phyloP scores from a whole-genome alignment of 2,329 filamentous ascomycete species.

The Aspergillus sp. region DNA sequence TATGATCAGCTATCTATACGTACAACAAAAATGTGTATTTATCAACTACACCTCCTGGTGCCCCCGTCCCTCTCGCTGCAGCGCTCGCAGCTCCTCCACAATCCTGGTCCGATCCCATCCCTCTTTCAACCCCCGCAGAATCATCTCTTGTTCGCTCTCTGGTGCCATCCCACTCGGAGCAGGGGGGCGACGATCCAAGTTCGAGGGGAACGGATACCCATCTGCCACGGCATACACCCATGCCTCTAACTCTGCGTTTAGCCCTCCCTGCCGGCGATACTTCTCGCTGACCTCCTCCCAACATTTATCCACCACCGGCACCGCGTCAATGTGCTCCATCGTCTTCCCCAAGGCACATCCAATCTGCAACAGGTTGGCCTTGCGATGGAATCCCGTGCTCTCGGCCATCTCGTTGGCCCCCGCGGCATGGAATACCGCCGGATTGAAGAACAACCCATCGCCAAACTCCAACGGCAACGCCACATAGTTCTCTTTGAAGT shows the following conservation, averaged over 20 bases:
- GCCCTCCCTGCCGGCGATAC: slow-evolving; percentile 37
- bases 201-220: slow-evolving; percentile 65
- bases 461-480: slow-evolving; percentile 56
- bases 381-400: slow-evolving; percentile 49
- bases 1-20: too few species aligned
- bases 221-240: slow-evolving; percentile 56
- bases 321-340: slow-evolving; percentile 62
- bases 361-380: slow-evolving; percentile 64
- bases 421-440: slow-evolving; percentile 64
- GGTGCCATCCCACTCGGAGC: slow-evolving; percentile 61
- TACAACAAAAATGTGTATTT: too few species aligned
- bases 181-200: slow-evolving; percentile 60
- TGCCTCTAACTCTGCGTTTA: slow-evolving; percentile 48
- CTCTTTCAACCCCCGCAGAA: slow-evolving; percentile 48
- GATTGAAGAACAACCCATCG: slow-evolving; percentile 66
- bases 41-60: neutral
- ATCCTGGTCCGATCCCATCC: slow-evolving; percentile 44
- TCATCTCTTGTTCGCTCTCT: slow-evolving; percentile 58
- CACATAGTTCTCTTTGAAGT: slow-evolving; percentile 57
- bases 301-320: slow-evolving; percentile 54
- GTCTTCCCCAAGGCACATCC: slow-evolving; percentile 64
- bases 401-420: slow-evolving; percentile 53
- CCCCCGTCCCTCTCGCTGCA: slow-evolving; percentile 21
- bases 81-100: slow-evolving; percentile 43
- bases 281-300: slow-evolving; percentile 57